These are phyloP conservation scores for Paecilomyces niveus DNA, from an alignment of 2,329 filamentous ascomycete genomes.

Conservation along the genomic window DNA sequence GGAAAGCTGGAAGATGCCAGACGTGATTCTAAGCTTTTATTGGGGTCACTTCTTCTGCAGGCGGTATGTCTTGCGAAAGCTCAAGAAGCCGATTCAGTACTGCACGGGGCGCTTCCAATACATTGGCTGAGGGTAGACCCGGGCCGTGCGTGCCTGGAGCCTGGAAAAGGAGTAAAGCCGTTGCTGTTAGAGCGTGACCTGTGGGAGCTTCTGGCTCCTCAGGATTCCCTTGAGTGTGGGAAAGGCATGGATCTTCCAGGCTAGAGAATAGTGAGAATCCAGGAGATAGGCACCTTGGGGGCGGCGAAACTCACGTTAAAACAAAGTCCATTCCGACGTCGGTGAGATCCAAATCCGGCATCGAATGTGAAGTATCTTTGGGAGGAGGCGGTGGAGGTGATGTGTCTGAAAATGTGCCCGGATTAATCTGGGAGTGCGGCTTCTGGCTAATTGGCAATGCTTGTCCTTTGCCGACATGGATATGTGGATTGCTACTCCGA, in stretches of 20 bases:
- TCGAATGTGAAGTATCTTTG: not conserved
- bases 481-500: not conserved
- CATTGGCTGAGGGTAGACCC: not conserved
- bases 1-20: not conserved
- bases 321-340: not conserved
- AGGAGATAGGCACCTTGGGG: not conserved
- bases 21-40: not conserved
- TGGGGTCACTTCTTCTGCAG: not conserved
- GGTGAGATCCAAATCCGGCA: not conserved
- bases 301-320: not conserved
- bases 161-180: not conserved
- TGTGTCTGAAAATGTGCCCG: not conserved
- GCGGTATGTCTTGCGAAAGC: not conserved
- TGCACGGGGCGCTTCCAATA: not conserved
- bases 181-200: not conserved
- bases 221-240: constrained; percentile 1
- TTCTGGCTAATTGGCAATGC: not conserved
- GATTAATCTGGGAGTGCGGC: not conserved
- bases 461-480: not conserved
- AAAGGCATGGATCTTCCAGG: constrained; percentile 4
- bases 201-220: constrained; percentile 1
- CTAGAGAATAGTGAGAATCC: not conserved
- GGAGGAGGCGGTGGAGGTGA: not conserved
- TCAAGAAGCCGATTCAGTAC: not conserved
- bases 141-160: not conserved